Evolutionary conservation across 495 filamentous ascomycete species (phyloP).

Genomic region (Aspergillus ellipticus): DNA sequence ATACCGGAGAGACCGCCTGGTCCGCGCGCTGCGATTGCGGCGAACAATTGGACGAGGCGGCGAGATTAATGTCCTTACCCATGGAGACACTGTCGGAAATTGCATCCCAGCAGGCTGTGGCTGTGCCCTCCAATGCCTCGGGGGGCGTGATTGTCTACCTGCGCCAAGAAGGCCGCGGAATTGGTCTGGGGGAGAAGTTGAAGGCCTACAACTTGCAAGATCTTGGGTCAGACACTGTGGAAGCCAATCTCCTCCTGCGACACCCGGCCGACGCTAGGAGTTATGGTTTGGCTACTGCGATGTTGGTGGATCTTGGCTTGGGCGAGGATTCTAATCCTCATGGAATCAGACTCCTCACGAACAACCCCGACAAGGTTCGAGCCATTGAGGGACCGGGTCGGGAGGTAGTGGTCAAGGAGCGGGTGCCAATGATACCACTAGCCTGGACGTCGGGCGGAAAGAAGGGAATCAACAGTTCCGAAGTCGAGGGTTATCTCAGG

Average conservation of each 20-base stretch:
- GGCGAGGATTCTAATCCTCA: conserved; percentile 53
- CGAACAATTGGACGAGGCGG: conserved; percentile 95
- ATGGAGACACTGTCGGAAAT: conserved; percentile 34
- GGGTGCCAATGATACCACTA: conserved; percentile 93
- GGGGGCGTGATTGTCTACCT: conserved; percentile 94
- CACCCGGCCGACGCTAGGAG: conserved; percentile 93
- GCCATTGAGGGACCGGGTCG: conserved; percentile 88
- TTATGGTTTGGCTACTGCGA: conserved; percentile 92
- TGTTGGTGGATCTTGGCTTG: conserved; percentile 79
- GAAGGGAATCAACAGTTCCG: conserved; percentile 76
- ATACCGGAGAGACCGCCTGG: conserved; percentile 98
- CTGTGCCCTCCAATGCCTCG: conserved; percentile 48
- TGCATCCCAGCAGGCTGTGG: conserved; percentile 33
- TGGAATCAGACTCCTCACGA: conserved; percentile 85
- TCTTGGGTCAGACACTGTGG: conserved; percentile 89
- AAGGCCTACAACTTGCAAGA: conserved; percentile 99
- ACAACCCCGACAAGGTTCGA: conserved; percentile 95
- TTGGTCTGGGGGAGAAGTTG: conserved; percentile 89
- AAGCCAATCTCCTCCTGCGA: conserved; percentile 85
- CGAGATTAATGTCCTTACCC: conserved; percentile 84
- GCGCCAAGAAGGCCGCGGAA: conserved; percentile 92
- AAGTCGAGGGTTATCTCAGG: conserved; percentile 87
- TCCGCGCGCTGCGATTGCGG: conserved; percentile 96
- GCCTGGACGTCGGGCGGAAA: conserved; percentile 81
- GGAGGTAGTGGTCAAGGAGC: conserved; percentile 82